A percentile compares a stretch with the other conserved stretches of the same genome.
phyloP scores from a whole-genome alignment of 371 early-diverging fungal species.

The Apophysomyces elegans region DNA sequence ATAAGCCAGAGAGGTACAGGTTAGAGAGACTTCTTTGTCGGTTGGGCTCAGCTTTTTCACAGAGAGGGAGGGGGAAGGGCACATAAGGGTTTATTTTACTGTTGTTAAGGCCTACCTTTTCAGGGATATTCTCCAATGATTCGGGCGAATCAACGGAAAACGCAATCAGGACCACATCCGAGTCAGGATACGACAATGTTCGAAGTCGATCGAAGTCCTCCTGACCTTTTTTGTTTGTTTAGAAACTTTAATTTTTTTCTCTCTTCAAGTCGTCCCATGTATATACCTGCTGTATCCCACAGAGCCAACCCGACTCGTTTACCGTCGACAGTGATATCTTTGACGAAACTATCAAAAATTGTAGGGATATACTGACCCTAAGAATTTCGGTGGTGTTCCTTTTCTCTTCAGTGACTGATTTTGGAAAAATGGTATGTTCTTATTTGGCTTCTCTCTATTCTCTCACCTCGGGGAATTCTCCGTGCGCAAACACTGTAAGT shows the following conservation, averaged over 20 bases:
- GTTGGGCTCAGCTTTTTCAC: slow-evolving; percentile 11
- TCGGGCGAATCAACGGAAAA: slow-evolving; percentile 82
- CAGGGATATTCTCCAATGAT: slow-evolving; percentile 83
- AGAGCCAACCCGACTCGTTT: slow-evolving; percentile 62
- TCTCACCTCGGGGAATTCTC: slow-evolving; percentile 51
- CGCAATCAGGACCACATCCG: slow-evolving; percentile 88
- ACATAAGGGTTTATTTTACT: not conserved
- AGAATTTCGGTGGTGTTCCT: slow-evolving; percentile 9
- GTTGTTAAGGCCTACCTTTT: slow-evolving; percentile 49
- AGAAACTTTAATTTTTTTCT: not conserved
- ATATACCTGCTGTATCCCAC: slow-evolving; percentile 72
- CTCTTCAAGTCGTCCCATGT: not conserved
- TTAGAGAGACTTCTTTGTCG: not conserved
- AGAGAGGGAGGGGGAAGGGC: too few species aligned
- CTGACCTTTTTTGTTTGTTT: slow-evolving; percentile 52
- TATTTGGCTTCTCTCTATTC: slow-evolving; percentile 12
- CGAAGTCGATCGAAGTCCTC: slow-evolving; percentile 94
- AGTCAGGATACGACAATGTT: slow-evolving; percentile 88
- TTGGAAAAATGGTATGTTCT: not conserved
- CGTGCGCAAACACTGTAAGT: slow-evolving; percentile 54
- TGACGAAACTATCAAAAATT: slow-evolving; percentile 70
- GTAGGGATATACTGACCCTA: slow-evolving; percentile 51
- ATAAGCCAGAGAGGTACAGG: not conserved
- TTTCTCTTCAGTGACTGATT: slow-evolving; percentile 7
- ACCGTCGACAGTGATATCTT: slow-evolving; percentile 66